Percentiles rank a stretch among this genome's conserved stretches.
Conservation (phyloP, 306 rosid genomes). For the Gastrolobium villosum region DNA sequence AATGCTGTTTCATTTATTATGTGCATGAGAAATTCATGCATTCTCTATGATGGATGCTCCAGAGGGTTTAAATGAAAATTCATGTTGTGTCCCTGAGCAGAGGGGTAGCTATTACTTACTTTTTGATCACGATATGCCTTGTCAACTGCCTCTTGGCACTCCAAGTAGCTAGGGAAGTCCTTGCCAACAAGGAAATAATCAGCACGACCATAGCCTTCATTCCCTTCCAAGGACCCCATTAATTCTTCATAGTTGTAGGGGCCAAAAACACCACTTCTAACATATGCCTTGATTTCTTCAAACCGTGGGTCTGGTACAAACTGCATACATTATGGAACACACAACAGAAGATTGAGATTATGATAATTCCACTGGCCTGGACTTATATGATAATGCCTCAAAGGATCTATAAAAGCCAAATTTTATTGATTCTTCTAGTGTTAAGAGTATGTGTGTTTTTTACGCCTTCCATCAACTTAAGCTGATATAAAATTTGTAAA, state of each 20-base stretch:
- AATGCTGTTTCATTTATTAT: background rate
- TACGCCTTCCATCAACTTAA: too few relatives aligned
- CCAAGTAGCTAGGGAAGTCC: constrained; percentile 93
- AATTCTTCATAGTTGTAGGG: constrained; percentile 67
- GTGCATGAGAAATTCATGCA: background rate
- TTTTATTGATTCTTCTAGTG: constrained; percentile 31
- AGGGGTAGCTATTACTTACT: constrained; percentile 51
- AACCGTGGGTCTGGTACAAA: constrained; percentile 86
- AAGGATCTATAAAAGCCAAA: background rate
- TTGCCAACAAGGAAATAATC: constrained; percentile 97
- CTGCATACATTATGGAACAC: constrained; percentile 54
- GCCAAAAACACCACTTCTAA: constrained; percentile 91
- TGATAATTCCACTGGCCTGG: background rate
- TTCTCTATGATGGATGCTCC: background rate
- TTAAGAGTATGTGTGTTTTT: too few relatives aligned
- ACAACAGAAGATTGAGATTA: constrained; percentile 13
- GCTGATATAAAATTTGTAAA: too few relatives aligned
- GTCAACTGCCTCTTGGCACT: constrained; percentile 89
- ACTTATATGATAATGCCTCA: background rate
- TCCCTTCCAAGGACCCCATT: constrained; percentile 92
- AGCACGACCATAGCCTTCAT: constrained; percentile 91
- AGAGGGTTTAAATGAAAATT: background rate
- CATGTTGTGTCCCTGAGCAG: constrained; percentile 5
- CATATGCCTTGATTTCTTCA: constrained; percentile 86
- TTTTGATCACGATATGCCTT: constrained; percentile 78